Evolutionary conservation across 2,329 filamentous ascomycete genomes (phyloP).

Genomic region (Fonsecaea nubica): DNA sequence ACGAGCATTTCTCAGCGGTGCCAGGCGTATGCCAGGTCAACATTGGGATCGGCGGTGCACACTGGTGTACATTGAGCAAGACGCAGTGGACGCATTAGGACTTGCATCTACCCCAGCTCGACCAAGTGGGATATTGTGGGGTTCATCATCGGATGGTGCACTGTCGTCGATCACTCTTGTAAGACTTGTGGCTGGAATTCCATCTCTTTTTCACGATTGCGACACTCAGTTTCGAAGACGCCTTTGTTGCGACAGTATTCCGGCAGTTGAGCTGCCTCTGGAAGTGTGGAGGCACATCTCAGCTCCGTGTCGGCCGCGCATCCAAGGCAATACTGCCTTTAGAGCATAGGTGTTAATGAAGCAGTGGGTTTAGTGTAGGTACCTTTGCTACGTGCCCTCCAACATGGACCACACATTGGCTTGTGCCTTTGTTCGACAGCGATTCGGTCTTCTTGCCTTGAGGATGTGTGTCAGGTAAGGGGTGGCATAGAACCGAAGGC

Average conservation of each 20-base stretch:
- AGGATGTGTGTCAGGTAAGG: neutral
- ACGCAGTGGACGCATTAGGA: neutral
- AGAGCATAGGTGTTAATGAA: neutral
- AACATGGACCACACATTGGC: neutral
- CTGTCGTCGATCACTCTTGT: neutral
- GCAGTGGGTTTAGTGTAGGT: neutral
- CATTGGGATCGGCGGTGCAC: neutral
- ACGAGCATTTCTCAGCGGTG: neutral
- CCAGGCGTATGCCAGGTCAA: neutral
- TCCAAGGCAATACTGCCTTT: neutral
- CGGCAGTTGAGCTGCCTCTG: slow-evolving; percentile 1
- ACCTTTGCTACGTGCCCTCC: neutral
- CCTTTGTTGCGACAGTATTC: neutral
- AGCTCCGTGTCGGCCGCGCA: neutral
- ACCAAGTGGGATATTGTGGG: neutral
- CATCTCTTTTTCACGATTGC: neutral
- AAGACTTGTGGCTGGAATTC: neutral
- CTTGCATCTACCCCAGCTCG: slow-evolving; percentile 6
- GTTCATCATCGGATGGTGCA: slow-evolving; percentile 2
- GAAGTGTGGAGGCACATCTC: neutral
- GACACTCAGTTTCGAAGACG: neutral
- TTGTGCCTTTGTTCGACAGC: neutral
- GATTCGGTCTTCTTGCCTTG: neutral
- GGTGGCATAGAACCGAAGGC: neutral
- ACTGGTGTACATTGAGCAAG: neutral